Evolutionary conservation across 345 rosid genomes (phyloP), one percentile per base, ranked within the genome.

Genomic region (Clarkia xantiana): DNA sequence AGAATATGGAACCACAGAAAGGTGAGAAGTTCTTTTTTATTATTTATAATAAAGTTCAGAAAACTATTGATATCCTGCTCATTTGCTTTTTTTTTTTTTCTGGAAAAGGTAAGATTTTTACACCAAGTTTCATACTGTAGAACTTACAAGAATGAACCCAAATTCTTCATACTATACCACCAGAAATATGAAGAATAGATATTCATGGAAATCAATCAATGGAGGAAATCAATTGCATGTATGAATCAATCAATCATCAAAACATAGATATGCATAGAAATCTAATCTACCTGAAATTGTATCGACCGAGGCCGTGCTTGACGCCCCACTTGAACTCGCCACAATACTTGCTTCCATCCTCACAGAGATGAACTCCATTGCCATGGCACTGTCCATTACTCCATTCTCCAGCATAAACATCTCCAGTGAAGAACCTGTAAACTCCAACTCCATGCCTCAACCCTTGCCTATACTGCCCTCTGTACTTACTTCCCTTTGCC

Each of bases 311-410:
- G 14, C 95, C 95, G 62, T 85, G 95, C 71, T 85, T 85, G 46
- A 85, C 81, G 49, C 95, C 95, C 90, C 87, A 77, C 73, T 81
- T 84, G 72, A 84, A 84, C 72, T 81, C 82, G 20, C 94, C 94
- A 46, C 68, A 75, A 65, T 76, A 84, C 40, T 65, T 62, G 56
- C 95, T 85, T 42, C 87, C 95, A 60, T 85, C 95, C 61, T 70
- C 78, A 62, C 91, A 81, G 49, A 80, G 77, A 52, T 81, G 84
- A 29, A 73, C 80, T 53, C 95, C 95, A 67, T 73, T 71, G 2
- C 95, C 95, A 60, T 85, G 95, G 22, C 85, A 75, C 71, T 81
- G 95, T 44, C 95, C 95, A 65, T 81, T 77, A 53, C 73, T 81
- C 95, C 95, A 85, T 54, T 81, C 95, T 44, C 95, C 95, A 44